Evolutionary conservation across 2,329 filamentous ascomycete genomes (phyloP).

Genomic region (Fusarium nanum): DNA sequence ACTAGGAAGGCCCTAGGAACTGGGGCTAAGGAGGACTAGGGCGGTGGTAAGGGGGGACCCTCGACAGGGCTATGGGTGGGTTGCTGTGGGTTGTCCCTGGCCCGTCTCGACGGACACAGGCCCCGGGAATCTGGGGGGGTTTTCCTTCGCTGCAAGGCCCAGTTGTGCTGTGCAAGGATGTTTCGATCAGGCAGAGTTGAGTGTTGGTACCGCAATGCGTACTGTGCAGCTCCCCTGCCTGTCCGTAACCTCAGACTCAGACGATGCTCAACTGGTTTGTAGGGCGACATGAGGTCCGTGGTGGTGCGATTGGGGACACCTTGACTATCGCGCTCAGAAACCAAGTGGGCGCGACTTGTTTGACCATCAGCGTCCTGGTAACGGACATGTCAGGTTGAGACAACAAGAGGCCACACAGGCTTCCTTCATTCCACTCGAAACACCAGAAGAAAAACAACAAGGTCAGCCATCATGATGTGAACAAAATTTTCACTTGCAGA

Average conservation of each 20-base stretch:
- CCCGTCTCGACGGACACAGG: conserved; percentile 45
- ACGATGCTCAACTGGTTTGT: conserved; percentile 40
- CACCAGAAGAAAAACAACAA: neutral
- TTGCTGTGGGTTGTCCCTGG: conserved; percentile 37
- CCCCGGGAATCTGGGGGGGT: conserved; percentile 48
- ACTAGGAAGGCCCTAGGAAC: conserved; percentile 45
- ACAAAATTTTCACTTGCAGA: conserved; percentile 39
- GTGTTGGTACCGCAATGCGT: conserved; percentile 29
- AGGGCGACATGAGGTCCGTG: conserved; percentile 42
- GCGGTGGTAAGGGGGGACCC: conserved; percentile 46
- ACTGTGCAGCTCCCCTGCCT: conserved; percentile 35
- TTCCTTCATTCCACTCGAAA: conserved; percentile 10
- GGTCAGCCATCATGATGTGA: conserved; percentile 9
- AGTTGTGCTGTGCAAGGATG: conserved; percentile 36
- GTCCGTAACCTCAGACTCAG: conserved; percentile 39
- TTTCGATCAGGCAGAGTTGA: conserved; percentile 43
- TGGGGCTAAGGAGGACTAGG: conserved; percentile 45
- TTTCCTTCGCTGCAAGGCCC: conserved; percentile 36
- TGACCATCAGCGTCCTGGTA: conserved; percentile 25
- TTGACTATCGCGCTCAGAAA: conserved; percentile 22
- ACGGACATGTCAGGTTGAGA: conserved; percentile 26
- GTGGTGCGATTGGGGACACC: conserved; percentile 45
- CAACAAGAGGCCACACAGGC: conserved; percentile 13
- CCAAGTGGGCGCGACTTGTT: conserved; percentile 30
- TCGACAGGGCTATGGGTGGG: conserved; percentile 42